A percentile compares a stretch with the other conserved stretches of the same genome.
Evolutionary conservation across 2,329 filamentous ascomycete species (phyloP).

Genomic region (Aciculosporium take): DNA sequence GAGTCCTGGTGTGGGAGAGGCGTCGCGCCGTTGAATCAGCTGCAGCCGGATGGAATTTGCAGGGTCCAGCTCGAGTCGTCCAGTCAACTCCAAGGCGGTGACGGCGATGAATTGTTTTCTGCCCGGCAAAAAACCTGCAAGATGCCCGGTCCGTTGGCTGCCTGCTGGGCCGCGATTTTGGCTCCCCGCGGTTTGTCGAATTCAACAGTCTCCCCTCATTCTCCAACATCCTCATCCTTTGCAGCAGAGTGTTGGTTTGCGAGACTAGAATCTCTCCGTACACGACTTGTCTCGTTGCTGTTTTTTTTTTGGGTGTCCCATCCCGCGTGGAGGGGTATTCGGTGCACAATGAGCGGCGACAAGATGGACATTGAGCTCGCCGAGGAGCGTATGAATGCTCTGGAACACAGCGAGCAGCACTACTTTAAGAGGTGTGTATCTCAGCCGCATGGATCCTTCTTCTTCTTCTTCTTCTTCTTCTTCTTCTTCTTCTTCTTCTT

Average conservation of each 20-base stretch:
- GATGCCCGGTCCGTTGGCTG: not conserved
- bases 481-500: not conserved
- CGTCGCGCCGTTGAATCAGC: too few relatives aligned
- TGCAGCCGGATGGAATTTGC: too few relatives aligned
- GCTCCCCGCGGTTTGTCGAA: slow-evolving; percentile 1
- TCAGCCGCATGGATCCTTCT: too few relatives aligned
- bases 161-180: not conserved
- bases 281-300: not conserved
- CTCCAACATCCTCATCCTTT: not conserved
- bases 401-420: slow-evolving; percentile 94
- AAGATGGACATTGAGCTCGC: slow-evolving; percentile 46
- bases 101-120: slow-evolving; percentile 16
- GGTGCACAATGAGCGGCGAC: slow-evolving; percentile 29
- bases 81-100: slow-evolving; percentile 13
- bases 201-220: slow-evolving; percentile 1
- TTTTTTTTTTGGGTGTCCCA: not conserved
- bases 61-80: not conserved
- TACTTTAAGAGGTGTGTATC: slow-evolving; percentile 87
- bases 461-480: not conserved
- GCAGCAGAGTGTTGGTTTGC: not conserved
- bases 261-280: not conserved
- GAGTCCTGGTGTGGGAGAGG: too few relatives aligned
- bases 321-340: not conserved
- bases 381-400: slow-evolving; percentile 49
- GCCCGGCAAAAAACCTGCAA: slow-evolving; percentile 15